Base-by-base conservation (phyloP, 192 early-diverging fungal genomes). In the Hyaloraphidium curvatum region DNA sequence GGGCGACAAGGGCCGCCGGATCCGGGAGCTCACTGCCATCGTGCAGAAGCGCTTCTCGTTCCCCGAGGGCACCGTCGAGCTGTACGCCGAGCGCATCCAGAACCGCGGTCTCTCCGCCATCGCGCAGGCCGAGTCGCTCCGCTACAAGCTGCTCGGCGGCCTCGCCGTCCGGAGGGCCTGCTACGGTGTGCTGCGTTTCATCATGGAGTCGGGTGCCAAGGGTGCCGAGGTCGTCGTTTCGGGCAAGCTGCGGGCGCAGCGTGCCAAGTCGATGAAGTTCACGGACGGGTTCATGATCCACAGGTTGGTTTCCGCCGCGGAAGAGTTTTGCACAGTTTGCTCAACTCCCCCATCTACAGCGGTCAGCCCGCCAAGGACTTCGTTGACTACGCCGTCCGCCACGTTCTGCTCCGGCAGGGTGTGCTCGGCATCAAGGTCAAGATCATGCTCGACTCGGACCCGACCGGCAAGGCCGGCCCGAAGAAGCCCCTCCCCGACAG, bases 251-350 rank as follows among this genome's bases (percentile, higher is more conserved):
- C 91, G 94, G 74, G 94, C 84, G 70, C 91, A 91, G 58, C 94
- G 94, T 89, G 94, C 94, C 72, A 97, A 97, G 87, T 80, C 94
- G 53, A 94, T 95, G 94, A 97, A 97, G 84, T 97, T 97, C 75
- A 77, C 81, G 68, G 91, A 95, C 64, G 94, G 94, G 60, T 95
- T 97, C 83, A 93, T 97, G 90, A 58, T 69, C 19, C 43, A 48
- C 43, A n/a, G n/a, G n/a, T n/a, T n/a, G n/a, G n/a, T n/a, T n/a
- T n/a, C n/a, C n/a, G n/a, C n/a, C n/a, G n/a, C n/a, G n/a, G n/a
- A n/a, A n/a, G n/a, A n/a, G n/a, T n/a, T n/a, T n/a, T n/a, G n/a
- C n/a, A n/a, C n/a, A n/a, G n/a, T n/a, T n/a, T n/a, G n/a, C n/a
- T n/a, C n/a, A n/a, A n/a, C n/a, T n/a, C n/a, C n/a, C n/a, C n/a